These are phyloP conservation scores for Pseudopithomyces chartarum DNA, from an alignment of 2,329 filamentous ascomycete genomes.

Conservation along the genomic window DNA sequence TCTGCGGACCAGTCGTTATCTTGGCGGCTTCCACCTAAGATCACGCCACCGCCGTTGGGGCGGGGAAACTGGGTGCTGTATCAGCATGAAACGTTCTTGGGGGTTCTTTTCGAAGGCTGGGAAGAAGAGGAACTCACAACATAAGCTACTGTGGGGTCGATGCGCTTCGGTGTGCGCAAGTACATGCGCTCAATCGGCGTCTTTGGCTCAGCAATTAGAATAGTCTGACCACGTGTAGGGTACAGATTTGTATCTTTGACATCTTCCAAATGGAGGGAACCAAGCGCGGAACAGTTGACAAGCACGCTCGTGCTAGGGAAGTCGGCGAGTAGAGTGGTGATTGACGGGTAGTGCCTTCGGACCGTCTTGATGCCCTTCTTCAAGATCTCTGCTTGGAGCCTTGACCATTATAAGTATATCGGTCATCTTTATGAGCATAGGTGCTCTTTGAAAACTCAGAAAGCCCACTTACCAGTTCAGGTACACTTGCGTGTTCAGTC, in stretches of 20 bases:
- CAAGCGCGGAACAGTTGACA: conserved; percentile 84
- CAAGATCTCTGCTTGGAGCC: conserved; percentile 67
- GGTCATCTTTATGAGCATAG: not conserved
- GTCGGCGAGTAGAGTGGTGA: conserved; percentile 67
- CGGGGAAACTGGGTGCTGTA: conserved; percentile 44
- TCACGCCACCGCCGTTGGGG: conserved; percentile 72
- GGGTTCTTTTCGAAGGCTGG: too few species aligned
- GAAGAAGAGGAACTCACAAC: conserved; percentile 21
- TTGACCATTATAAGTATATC: conserved; percentile 13
- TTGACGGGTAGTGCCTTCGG: conserved; percentile 60
- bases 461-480: conserved; percentile 35
- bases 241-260: conserved; percentile 75
- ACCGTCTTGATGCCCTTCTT: conserved; percentile 67
- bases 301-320: conserved; percentile 71
- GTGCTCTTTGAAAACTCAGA: not conserved
- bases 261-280: conserved; percentile 77
- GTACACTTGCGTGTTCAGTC: conserved; percentile 47
- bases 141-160: conserved; percentile 51
- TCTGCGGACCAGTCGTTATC: conserved; percentile 79
- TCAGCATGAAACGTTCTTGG: not conserved
- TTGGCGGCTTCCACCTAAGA: conserved; percentile 83
- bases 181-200: conserved; percentile 47
- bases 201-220: conserved; percentile 66
- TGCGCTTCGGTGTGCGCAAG: conserved; percentile 48
- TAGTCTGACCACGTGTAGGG: conserved; percentile 79